Evolutionary conservation across 108 stramenopile genomes (phyloP).

Genomic region (Craspedostauros australis): DNA sequence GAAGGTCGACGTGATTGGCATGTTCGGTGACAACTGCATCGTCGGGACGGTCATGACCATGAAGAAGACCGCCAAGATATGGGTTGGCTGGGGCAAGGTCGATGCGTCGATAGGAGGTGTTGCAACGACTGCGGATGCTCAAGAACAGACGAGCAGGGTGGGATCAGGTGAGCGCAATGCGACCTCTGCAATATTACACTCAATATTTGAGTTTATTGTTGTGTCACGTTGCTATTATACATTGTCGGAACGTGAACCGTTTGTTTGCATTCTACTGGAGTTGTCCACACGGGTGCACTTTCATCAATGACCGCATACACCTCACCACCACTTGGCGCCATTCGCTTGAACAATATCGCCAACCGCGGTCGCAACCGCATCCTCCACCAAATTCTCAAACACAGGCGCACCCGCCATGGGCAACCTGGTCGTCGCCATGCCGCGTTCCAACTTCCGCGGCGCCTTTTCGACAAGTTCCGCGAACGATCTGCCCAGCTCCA

Average conservation of each 20-base stretch:
- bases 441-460: constrained; percentile 36
- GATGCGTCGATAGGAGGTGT: neutral
- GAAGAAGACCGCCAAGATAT: constrained; percentile 57
- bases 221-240: neutral
- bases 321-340: too few species aligned
- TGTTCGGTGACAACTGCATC: constrained; percentile 26
- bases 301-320: too few species aligned
- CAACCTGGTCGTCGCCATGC: constrained; percentile 56
- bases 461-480: constrained; percentile 20
- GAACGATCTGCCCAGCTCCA: constrained; percentile 38
- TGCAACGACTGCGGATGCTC: constrained; percentile 4
- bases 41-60: constrained; percentile 58
- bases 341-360: neutral
- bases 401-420: constrained; percentile 57
- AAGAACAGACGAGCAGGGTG: neutral
- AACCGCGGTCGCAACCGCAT: neutral
- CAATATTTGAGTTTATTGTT: neutral
- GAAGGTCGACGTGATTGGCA: neutral
- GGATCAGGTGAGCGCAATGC: neutral
- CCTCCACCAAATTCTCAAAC: neutral
- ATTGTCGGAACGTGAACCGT: neutral
- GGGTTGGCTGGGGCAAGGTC: constrained; percentile 61
- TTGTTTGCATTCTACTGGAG: neutral
- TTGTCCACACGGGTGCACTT: neutral
- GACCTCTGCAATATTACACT: neutral